A percentile compares a stretch with the other conserved stretches of the same genome.
phyloP scores from a whole-genome alignment of 2,329 filamentous ascomycete species.

The Calonectria fujianensis region DNA sequence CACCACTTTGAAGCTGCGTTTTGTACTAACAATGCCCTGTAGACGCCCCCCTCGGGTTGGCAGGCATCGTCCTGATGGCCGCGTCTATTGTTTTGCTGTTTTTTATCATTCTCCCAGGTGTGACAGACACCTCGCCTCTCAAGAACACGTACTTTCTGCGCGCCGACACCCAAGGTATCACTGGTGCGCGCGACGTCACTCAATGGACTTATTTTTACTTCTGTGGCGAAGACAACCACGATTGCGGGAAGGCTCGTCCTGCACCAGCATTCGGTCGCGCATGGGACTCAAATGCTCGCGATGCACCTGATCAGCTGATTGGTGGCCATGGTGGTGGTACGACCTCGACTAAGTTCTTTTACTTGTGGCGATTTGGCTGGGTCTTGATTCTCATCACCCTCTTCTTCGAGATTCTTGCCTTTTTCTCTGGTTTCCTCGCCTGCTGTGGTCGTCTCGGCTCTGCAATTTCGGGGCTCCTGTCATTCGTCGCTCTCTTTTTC shows the following conservation, averaged over 20 bases:
- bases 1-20: neutral
- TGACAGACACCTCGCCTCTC: slow-evolving; percentile 72
- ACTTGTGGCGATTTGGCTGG: slow-evolving; percentile 94
- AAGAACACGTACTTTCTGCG: slow-evolving; percentile 90
- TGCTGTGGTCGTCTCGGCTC: slow-evolving; percentile 83
- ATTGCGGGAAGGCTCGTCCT: slow-evolving; percentile 79
- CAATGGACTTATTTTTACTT: slow-evolving; percentile 96
- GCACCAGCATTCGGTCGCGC: slow-evolving; percentile 84
- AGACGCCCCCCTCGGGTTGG: slow-evolving; percentile 65
- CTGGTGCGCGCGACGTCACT: slow-evolving; percentile 78
- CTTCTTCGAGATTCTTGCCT: slow-evolving; percentile 82
- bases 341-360: slow-evolving; percentile 80
- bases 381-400: slow-evolving; percentile 91
- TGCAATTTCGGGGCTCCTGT: slow-evolving; percentile 77
- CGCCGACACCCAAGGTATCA: slow-evolving; percentile 84
- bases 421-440: slow-evolving; percentile 81
- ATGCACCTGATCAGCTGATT: slow-evolving; percentile 66
- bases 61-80: slow-evolving; percentile 69
- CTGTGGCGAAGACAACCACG: slow-evolving; percentile 78
- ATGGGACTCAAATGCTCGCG: slow-evolving; percentile 70
- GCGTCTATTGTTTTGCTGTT: slow-evolving; percentile 72
- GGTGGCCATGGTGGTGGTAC: slow-evolving; percentile 73
- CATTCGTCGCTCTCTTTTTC: slow-evolving; percentile 80
- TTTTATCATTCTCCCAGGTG: slow-evolving; percentile 75
- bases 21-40: slow-evolving; percentile 32